Base-by-base conservation (phyloP, 169 alveolate genomes). In the Cryptosporidium sp. region DNA sequence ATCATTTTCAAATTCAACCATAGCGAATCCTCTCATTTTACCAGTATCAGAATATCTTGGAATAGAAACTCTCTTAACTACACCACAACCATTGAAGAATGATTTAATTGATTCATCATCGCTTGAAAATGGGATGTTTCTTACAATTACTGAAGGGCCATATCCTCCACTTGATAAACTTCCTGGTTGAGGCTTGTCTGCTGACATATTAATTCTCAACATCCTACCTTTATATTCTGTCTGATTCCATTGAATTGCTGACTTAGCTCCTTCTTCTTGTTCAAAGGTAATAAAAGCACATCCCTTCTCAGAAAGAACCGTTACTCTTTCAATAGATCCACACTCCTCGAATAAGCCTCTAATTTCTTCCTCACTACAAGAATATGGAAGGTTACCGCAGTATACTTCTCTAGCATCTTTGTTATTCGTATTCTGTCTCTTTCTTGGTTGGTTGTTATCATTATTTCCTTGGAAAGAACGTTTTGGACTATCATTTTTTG, bases 221-320 rank as follows among this genome's bases (percentile, higher is more conserved):
- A 85, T 70, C 73, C 97, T 92, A 5, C 97, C 96, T 75, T 93
- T 93, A 85, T 94, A 96, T 67, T 94, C 91, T 26, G 97, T 94
- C 50, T 95, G 95, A 71, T 96, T 96, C 86, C 93, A 94, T 55
- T 93, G 95, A 1, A 94, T 91, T 23, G 98, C 98, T 92, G 95
- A 95, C 61, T 93, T 91, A 12, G 98, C 98, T 6, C 94, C 93
- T 75, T 95, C 96, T 35, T 95, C 97, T 58, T 84, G 75, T 21
- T 91, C 94, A 70, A 96, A 96, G 3, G 97, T 94, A 41, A 96
- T 95, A 86, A 96, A 96, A 7, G 98, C 98, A 29, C 95, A 93
- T 7, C 98, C 98, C 70, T 95, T 95, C 26, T 93, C 91, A 68
- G 93, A 93, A 29, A 97, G 93, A 71, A 96, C 86, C 71, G 94